Percentiles rank a stretch among this genome's conserved stretches.
Evolutionary conservation across 768 basidiomycete genomes (phyloP).

Genomic region (Chlorophyllum brunneum): DNA sequence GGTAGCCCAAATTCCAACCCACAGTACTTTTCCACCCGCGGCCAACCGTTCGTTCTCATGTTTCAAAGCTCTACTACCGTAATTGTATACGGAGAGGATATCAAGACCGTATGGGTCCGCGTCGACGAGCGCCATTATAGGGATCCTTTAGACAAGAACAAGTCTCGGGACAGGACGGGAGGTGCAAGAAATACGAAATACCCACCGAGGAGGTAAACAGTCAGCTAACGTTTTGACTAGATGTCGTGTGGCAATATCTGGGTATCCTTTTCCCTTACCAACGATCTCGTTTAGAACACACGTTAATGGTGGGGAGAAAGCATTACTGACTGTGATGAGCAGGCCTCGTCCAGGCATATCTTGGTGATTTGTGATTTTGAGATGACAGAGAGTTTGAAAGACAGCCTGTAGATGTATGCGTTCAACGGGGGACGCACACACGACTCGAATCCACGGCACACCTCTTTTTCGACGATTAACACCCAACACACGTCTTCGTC

Average conservation of each 20-base stretch:
- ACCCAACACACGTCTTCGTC: constrained; percentile 66
- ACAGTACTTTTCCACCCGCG: constrained; percentile 57
- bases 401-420: constrained; percentile 70
- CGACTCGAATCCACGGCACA: constrained; percentile 21
- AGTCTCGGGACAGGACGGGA: neutral
- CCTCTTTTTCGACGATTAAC: constrained; percentile 93
- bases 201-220: constrained; percentile 41
- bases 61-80: constrained; percentile 66
- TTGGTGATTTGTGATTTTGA: constrained; percentile 46
- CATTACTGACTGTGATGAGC: constrained; percentile 63
- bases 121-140: constrained; percentile 80
- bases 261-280: constrained; percentile 91
- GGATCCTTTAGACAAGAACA: constrained; percentile 47
- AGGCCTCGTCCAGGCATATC: constrained; percentile 61
- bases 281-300: neutral
- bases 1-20: constrained; percentile 74
- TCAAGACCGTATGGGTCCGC: constrained; percentile 91
- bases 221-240: constrained; percentile 71
- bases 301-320: neutral
- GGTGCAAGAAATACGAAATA: neutral
- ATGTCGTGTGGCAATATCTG: constrained; percentile 88
- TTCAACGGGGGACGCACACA: too few relatives aligned
- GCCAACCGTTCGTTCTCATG: constrained; percentile 72
- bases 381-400: constrained; percentile 80
- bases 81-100: constrained; percentile 84